phyloP scores from a whole-genome alignment of 257 asterid genomes.

The Solanum virginianum region DNA sequence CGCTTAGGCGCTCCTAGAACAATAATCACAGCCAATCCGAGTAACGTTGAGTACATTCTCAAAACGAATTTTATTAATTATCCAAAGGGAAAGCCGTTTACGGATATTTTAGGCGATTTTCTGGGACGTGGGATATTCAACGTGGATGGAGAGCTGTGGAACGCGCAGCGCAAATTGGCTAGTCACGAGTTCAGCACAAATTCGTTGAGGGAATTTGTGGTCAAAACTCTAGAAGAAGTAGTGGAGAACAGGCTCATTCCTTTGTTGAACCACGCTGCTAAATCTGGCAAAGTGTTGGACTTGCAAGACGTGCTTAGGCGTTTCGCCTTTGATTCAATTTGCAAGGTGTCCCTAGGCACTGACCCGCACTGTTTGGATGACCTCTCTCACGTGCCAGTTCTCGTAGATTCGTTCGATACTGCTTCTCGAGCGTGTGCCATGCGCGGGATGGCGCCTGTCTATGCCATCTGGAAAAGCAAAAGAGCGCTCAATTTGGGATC shows the following conservation, averaged over 20 bases:
- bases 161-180: conserved; percentile 35
- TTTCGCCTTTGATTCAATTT: conserved; percentile 11
- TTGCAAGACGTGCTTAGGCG: conserved; percentile 9
- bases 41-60: conserved; percentile 61
- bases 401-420: conserved; percentile 39
- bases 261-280: not conserved
- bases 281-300: not conserved
- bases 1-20: conserved; percentile 24
- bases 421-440: conserved; percentile 39
- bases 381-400: conserved; percentile 21
- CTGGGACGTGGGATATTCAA: conserved; percentile 66
- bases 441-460: conserved; percentile 42
- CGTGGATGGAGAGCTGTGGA: conserved; percentile 61
- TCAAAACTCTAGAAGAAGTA: conserved; percentile 19
- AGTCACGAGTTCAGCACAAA: conserved; percentile 37
- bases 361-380: conserved; percentile 6
- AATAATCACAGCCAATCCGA: conserved; percentile 45
- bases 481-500: conserved; percentile 35
- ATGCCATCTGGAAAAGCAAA: conserved; percentile 44
- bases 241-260: not conserved
- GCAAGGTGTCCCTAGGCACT: not conserved
- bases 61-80: conserved; percentile 43
- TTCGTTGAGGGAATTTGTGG: conserved; percentile 20
- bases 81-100: conserved; percentile 55
- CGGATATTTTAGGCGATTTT: conserved; percentile 52